Evolutionary conservation across 106 monocot genomes (phyloP).

Genomic region (Phalaenopsis equestris): DNA sequence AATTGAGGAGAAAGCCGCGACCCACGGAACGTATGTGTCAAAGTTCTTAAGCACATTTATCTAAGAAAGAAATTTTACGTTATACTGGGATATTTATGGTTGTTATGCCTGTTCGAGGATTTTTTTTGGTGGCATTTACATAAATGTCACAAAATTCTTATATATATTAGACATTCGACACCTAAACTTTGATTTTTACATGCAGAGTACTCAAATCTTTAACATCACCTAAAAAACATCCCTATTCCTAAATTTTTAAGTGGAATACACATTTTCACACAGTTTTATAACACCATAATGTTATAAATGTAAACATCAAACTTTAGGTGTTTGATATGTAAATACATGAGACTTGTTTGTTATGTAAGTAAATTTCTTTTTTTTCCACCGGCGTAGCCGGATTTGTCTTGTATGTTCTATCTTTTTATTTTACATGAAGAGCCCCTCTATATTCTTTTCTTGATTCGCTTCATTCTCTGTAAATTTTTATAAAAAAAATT

Average conservation of each 20-base stretch:
- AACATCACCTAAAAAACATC: too few species aligned
- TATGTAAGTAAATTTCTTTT: too few species aligned
- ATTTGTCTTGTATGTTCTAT: neutral
- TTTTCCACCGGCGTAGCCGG: neutral
- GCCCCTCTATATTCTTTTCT: neutral
- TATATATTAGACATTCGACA: too few species aligned
- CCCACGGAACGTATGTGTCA: slow-evolving; percentile 47
- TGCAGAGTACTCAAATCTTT: too few species aligned
- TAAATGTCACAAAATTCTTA: too few species aligned
- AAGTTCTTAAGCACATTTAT: neutral
- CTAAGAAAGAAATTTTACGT: neutral
- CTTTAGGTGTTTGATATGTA: too few species aligned
- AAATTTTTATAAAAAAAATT: neutral
- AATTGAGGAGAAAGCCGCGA: slow-evolving; percentile 74
- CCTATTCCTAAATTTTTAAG: too few species aligned
- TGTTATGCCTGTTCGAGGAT: neutral
- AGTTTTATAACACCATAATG: too few species aligned
- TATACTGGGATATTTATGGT: neutral
- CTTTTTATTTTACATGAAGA: neutral
- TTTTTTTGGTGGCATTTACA: neutral
- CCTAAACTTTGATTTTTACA: too few species aligned
- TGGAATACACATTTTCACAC: too few species aligned
- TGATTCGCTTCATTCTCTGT: neutral
- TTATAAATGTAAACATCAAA: too few species aligned
- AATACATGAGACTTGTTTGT: too few species aligned